Base-by-base conservation (phyloP, 768 basidiomycete species). In the Tylopilus rubrobrunneus region DNA sequence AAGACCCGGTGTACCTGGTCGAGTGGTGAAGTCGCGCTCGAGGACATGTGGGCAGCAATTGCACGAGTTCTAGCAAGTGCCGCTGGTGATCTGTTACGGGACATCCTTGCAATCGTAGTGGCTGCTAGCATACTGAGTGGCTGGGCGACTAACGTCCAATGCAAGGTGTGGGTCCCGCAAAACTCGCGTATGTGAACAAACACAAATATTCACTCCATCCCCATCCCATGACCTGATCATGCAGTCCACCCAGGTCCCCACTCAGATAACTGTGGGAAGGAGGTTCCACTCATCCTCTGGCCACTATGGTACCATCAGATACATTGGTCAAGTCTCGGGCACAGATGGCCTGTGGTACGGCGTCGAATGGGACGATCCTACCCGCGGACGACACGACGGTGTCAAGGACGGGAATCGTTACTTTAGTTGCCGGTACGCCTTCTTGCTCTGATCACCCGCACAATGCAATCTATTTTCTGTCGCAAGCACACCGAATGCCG, bases 281-380 rank as follows among this genome's bases (percentile, higher is more conserved):
- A 82, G 90, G 51, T 74, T 92, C 60, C 70, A 58, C 58, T 68
- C 79, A 50, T 53, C 61, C 39, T 71, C 76, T 49, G 80, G 77
- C 19, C 66, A 83, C 61, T 64, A 80, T 42, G 92, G 87, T 2
- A 92, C 89, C 5, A 70, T 96, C 57, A 82, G 71, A 69, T 94
- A 80, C 63, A 70, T 79, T 14, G 92, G 92, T 2, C 57, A 67
- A 1, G 83, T 95, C 19, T 73, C 81, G 17, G 78, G 78, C 14
- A 83, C 89, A 0, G 63, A 71, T 4, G 90, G 89, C 4, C 60
- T 70, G 12, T 98, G 95, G 95, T 77, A 94, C n/a, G 96, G 96
- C n/a, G 81, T 98, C 45, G 96, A 98, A 72, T 98, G 95, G 91
- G 96, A 98, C 65, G 86, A 92, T 62, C 79, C 85, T 19, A 55